Base-by-base conservation (phyloP, 139 green algal species). In the Pleodorina starrii region DNA sequence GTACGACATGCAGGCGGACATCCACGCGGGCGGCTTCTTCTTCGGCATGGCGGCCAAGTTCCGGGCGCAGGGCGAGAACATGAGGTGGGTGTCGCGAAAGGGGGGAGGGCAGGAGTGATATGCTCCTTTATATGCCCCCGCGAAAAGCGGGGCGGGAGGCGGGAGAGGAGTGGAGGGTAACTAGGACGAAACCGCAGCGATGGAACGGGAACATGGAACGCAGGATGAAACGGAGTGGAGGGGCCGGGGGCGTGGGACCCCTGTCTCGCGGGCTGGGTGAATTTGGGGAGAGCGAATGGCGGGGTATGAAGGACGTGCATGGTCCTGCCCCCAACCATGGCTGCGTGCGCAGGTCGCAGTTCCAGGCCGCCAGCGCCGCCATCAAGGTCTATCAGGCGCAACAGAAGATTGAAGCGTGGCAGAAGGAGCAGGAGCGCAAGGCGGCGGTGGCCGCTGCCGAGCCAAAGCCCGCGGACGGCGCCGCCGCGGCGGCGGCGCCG, bases 1-100 rank as follows among this genome's bases (percentile, higher is more conserved):
- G 43, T 99, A 99, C 85, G 92, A 95, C 87, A 90, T 90, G 69
- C 94, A 97, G 91, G 97, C 96, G 0, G 92, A 96, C 23, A 97
- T 97, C 40, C 44, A 84, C 36, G 81, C 96, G 25, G 95, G 95
- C 19, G 92, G 92, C 79, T 88, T 97, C 88, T 93, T 97, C 72
- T 90, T 92, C 14, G 92, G 93, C 54, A 91, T 89, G 36, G 44
- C 94, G 0, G 94, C 92, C 17, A 88, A 81, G 73, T 87, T 97
- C 75, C 91, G 93, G 46, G 85, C 92, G 59, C 66, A 88, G 69
- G 92, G 93, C 7, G 88, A 95, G 5, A 95, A 66, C 73, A 92
- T 98, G n/a, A 94, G 94, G 93, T 95, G 54, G 90, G 92, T 11
- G 0, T 42, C n/a, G n/a, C n/a, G n/a, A n/a, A n/a, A n/a, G 44